Evolutionary conservation across 1,284 basidiomycete species (phyloP).

Genomic region (Boletellus deceptivus): DNA sequence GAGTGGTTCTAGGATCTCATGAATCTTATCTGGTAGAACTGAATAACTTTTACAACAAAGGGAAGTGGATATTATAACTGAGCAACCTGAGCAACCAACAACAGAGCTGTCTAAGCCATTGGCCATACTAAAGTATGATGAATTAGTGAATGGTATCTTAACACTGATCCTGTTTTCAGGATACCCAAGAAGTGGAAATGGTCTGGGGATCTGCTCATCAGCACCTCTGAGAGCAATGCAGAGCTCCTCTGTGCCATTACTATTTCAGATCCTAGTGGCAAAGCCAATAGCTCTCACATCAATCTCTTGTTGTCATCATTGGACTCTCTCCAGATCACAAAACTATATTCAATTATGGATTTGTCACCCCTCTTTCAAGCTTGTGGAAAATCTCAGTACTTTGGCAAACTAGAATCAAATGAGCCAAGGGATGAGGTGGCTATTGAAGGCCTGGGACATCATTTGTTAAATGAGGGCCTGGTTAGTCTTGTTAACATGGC

Average conservation of each 20-base stretch:
- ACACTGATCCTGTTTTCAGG: conserved; percentile 11
- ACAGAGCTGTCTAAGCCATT: conserved; percentile 16
- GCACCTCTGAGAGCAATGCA: conserved; percentile 28
- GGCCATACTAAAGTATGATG: conserved; percentile 26
- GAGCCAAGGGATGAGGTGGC: conserved; percentile 39
- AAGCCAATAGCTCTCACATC: conserved; percentile 47
- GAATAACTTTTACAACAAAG: conserved; percentile 9
- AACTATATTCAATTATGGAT: conserved; percentile 47
- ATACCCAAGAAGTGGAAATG: conserved; percentile 48
- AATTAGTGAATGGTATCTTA: neutral
- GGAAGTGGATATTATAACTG: conserved; percentile 9
- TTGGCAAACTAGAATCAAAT: conserved; percentile 44
- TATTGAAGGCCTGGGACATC: conserved; percentile 42
- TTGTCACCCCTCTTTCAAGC: conserved; percentile 46
- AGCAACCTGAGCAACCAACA: conserved; percentile 1
- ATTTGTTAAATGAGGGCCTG: conserved; percentile 46
- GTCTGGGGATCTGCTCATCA: conserved; percentile 44
- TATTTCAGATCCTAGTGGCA: conserved; percentile 45
- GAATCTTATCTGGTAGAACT: neutral
- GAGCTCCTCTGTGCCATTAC: conserved; percentile 48
- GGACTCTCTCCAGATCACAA: conserved; percentile 44
- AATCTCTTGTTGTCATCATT: conserved; percentile 40
- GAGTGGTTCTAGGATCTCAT: conserved; percentile 5
- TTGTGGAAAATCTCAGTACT: conserved; percentile 50
- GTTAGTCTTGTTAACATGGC: conserved; percentile 31